Evolutionary conservation across 371 early-diverging fungal genomes (phyloP).

Genomic region (Actinomucor elegans): DNA sequence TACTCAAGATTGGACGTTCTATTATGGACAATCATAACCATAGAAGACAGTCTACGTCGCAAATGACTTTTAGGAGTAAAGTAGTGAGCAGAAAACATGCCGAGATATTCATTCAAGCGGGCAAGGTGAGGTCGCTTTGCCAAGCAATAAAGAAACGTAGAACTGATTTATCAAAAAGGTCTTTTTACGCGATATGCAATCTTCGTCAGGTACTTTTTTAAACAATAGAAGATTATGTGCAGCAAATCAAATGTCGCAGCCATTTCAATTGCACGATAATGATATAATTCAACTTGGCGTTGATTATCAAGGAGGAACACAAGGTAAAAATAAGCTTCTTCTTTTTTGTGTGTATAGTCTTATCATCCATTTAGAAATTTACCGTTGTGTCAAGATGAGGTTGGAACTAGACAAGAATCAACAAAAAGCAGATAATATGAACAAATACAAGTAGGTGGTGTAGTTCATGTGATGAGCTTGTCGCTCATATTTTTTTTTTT

Average conservation of each 20-base stretch:
- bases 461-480: neutral
- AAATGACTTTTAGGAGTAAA: slow-evolving; percentile 75
- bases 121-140: no score
- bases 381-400: slow-evolving; percentile 76
- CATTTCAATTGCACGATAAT: slow-evolving; percentile 80
- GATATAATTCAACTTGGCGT: slow-evolving; percentile 93
- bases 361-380: slow-evolving; percentile 41
- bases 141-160: no score
- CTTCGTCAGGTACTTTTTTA: slow-evolving; percentile 94
- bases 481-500: neutral
- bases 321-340: slow-evolving; percentile 52
- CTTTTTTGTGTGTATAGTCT: neutral
- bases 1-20: slow-evolving; percentile 70
- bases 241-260: slow-evolving; percentile 77
- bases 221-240: slow-evolving; percentile 87
- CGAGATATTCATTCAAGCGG: slow-evolving; percentile 71
- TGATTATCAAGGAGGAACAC: slow-evolving; percentile 90
- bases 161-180: no score
- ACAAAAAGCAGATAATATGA: slow-evolving; percentile 56
- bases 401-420: slow-evolving; percentile 71
- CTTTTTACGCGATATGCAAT: slow-evolving; percentile 87
- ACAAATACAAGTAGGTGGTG: slow-evolving; percentile 27
- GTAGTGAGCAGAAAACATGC: slow-evolving; percentile 78
- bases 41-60: slow-evolving; percentile 53
- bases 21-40: slow-evolving; percentile 50